These are phyloP conservation scores for Neurospora sp. DNA, from an alignment of 2,329 filamentous ascomycete genomes.

Conservation along the genomic window DNA sequence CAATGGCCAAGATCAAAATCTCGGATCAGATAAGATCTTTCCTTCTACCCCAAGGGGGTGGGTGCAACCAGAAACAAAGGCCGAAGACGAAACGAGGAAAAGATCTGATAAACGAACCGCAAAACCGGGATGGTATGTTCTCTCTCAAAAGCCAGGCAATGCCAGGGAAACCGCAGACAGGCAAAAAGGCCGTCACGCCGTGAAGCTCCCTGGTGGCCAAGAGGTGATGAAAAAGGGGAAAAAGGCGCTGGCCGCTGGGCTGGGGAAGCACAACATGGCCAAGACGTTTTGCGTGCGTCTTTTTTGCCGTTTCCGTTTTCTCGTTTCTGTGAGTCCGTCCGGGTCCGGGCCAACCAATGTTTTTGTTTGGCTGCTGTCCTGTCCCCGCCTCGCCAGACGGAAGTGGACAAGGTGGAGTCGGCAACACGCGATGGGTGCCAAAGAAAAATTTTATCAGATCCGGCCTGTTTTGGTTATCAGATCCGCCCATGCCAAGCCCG, in stretches of 20 bases:
- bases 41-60: background rate
- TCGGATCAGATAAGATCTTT: background rate
- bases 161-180: background rate
- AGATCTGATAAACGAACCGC: background rate
- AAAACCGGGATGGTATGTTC: background rate
- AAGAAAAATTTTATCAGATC: slow-evolving; percentile 12
- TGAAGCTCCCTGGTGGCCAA: background rate
- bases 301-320: background rate
- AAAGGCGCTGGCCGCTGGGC: background rate
- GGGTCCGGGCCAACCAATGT: background rate
- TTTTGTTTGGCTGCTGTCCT: background rate
- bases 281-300: background rate
- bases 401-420: background rate
- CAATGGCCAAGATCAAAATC: background rate
- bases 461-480: slow-evolving; percentile 11
- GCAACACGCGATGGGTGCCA: background rate
- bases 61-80: background rate
- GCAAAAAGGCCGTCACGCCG: background rate
- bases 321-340: too few species aligned
- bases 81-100: background rate
- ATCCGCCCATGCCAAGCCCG: slow-evolving; percentile 14
- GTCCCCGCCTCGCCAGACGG: background rate
- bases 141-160: background rate
- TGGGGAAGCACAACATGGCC: background rate
- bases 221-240: background rate